These are phyloP conservation scores for Coemansia sp. DNA, from an alignment of 192 early-diverging fungal species.

Conservation along the genomic window DNA sequence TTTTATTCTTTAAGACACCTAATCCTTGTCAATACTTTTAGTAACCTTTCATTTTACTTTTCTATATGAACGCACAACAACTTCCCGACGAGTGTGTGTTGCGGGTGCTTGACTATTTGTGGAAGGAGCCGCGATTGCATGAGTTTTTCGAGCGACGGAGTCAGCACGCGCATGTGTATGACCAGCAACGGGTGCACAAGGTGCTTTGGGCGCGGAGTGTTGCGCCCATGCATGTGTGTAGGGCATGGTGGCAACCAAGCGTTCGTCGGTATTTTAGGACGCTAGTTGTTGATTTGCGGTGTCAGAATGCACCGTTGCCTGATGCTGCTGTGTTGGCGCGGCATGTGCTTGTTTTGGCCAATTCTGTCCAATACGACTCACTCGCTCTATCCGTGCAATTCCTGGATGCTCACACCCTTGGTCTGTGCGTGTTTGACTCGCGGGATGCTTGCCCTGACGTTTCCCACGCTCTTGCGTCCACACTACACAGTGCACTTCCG, in stretches of 20 bases:
- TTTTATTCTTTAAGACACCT: not conserved
- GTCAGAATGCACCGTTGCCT: not conserved
- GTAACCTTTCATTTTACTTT: conserved; percentile 2
- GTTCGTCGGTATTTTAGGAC: conserved; percentile 29
- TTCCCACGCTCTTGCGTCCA: not conserved
- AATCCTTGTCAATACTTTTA: conserved; percentile 8
- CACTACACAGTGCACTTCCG: not conserved
- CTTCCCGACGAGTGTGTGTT: conserved; percentile 40
- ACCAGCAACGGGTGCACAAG: conserved; percentile 39
- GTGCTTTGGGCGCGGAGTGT: conserved; percentile 18
- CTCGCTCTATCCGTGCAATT: not conserved
- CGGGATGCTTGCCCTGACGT: not conserved
- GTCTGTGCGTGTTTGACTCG: conserved; percentile 13
- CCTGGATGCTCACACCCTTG: conserved; percentile 13
- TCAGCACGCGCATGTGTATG: conserved; percentile 26
- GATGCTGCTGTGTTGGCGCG: conserved; percentile 7
- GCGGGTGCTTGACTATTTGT: conserved; percentile 30
- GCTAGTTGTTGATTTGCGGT: conserved; percentile 10
- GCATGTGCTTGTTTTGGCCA: conserved; percentile 14
- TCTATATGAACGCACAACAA: not conserved
- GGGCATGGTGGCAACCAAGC: conserved; percentile 19
- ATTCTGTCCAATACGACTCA: too few relatives aligned
- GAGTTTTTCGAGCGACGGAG: conserved; percentile 29
- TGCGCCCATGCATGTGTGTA: conserved; percentile 36
- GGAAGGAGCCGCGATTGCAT: conserved; percentile 13